Evolutionary conservation across 768 basidiomycete genomes (phyloP).

Genomic region (Russula olivacea): DNA sequence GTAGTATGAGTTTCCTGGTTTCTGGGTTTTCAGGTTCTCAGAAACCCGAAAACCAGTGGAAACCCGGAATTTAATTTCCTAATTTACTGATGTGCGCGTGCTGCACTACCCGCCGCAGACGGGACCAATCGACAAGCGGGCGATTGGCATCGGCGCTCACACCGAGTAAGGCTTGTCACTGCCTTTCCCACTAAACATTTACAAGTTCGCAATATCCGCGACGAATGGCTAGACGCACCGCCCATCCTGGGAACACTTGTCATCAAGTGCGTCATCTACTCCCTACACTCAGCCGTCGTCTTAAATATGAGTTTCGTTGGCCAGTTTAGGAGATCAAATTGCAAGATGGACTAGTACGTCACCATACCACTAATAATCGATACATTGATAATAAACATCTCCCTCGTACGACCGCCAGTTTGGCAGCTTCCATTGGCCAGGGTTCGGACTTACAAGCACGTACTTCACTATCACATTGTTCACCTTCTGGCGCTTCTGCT

Average conservation of each 20-base stretch:
- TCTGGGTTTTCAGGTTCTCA: no score
- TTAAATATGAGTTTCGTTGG: constrained; percentile 25
- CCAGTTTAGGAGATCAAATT: constrained; percentile 78
- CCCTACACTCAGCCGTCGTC: background rate
- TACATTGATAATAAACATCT: no score
- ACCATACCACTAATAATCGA: no score
- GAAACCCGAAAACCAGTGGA: no score
- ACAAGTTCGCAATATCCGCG: constrained; percentile 72
- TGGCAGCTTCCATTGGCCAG: no score
- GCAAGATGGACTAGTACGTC: constrained; percentile 80
- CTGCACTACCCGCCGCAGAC: constrained; percentile 75
- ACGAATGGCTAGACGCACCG: constrained; percentile 77
- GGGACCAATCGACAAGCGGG: constrained; percentile 52
- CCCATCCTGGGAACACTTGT: constrained; percentile 77
- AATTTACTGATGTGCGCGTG: no score
- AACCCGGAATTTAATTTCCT: no score
- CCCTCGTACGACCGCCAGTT: no score
- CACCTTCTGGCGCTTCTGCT: no score
- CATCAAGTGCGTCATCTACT: constrained; percentile 55
- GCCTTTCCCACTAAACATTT: constrained; percentile 34
- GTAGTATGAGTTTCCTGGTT: no score
- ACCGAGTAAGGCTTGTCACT: constrained; percentile 49
- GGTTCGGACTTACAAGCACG: no score
- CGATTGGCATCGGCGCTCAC: constrained; percentile 81
- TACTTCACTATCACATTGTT: no score